phyloP scores from a whole-genome alignment of 2,329 filamentous ascomycete genomes.

The Hansfordia pulvinata region DNA sequence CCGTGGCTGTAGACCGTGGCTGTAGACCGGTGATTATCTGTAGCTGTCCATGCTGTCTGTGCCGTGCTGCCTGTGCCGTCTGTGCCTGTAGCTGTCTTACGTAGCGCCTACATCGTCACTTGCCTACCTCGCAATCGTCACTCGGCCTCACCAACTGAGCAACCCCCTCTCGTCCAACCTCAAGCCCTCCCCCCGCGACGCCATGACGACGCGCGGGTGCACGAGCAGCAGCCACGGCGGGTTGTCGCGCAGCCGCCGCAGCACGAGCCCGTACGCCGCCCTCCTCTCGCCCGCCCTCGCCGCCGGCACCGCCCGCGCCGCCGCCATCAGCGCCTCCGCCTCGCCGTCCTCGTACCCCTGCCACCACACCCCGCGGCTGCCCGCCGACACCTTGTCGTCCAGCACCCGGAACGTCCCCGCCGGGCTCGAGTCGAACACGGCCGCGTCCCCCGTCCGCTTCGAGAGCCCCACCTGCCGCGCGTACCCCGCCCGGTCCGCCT shows the following conservation, averaged over 20 bases:
- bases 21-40: no score
- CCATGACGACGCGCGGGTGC: conserved; percentile 2
- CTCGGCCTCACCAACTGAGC: no score
- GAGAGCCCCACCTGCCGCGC: conserved; percentile 2
- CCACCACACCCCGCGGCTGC: conserved; percentile 1
- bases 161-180: no score
- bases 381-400: conserved; percentile 3
- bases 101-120: no score
- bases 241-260: conserved; percentile 1
- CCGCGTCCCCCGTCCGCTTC: conserved; percentile 2
- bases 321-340: neutral
- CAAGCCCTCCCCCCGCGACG: no score
- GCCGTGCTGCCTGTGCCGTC: no score
- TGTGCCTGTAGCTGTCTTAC: no score
- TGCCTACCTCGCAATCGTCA: no score
- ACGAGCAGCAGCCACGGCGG: conserved; percentile 1
- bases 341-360: conserved; percentile 2
- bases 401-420: conserved; percentile 2
- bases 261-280: neutral
- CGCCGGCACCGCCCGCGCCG: neutral
- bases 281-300: conserved; percentile 1
- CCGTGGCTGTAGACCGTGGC: no score
- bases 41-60: no score
- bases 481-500: conserved; percentile 1
- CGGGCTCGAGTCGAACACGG: conserved; percentile 2